A percentile compares a stretch with the other conserved stretches of the same genome.
These are phyloP conservation scores for Rubroboletus satanas DNA, from an alignment of 768 basidiomycete genomes.

Conservation along the genomic window DNA sequence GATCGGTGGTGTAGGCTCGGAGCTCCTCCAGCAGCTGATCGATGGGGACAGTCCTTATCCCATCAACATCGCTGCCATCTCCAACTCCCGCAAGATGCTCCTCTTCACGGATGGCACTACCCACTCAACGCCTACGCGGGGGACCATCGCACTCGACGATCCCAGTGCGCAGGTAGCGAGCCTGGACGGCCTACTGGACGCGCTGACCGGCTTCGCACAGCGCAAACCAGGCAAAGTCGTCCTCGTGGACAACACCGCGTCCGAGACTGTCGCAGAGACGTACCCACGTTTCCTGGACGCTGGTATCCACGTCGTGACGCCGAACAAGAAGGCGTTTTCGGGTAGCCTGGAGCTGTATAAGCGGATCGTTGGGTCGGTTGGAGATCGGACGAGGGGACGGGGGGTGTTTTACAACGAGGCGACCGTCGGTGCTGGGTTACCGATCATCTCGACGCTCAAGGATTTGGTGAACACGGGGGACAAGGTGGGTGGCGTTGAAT, in stretches of 20 bases:
- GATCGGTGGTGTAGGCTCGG: conserved; percentile 87
- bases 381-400: conserved; percentile 20
- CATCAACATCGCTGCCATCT: conserved; percentile 67
- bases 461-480: conserved; percentile 92
- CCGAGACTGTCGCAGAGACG: conserved; percentile 69
- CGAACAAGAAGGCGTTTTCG: conserved; percentile 97
- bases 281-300: conserved; percentile 78
- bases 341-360: conserved; percentile 65
- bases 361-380: conserved; percentile 52
- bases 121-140: conserved; percentile 35
- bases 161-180: conserved; percentile 34
- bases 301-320: conserved; percentile 87
- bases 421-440: conserved; percentile 95
- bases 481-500: conserved; percentile 47
- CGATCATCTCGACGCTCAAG: conserved; percentile 86
- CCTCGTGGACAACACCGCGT: conserved; percentile 89
- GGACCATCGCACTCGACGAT: conserved; percentile 47
- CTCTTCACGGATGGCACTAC: conserved; percentile 48
- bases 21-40: conserved; percentile 79
- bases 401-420: conserved; percentile 80
- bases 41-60: conserved; percentile 45
- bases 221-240: conserved; percentile 52
- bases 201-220: conserved; percentile 44
- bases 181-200: conserved; percentile 37
- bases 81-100: conserved; percentile 61